Conservation (phyloP, 2,329 filamentous ascomycete genomes). For the Lachnum nothofagi region DNA sequence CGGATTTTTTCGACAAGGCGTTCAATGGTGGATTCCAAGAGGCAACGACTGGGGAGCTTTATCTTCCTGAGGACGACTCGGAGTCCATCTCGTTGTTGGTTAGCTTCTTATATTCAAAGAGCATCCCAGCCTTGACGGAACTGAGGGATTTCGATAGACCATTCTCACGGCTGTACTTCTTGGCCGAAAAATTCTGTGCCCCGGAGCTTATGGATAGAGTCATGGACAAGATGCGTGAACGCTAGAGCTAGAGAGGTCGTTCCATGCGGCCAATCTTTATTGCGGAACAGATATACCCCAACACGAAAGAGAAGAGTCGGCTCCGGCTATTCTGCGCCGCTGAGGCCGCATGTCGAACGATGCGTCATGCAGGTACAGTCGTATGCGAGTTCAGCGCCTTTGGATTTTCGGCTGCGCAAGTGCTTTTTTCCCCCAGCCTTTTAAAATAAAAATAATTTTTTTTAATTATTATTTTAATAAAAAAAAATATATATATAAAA, state of each 20-base stretch:
- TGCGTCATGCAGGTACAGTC: too few relatives aligned
- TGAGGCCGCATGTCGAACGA: not conserved
- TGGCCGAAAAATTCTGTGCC: conserved; percentile 7
- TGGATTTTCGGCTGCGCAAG: too few relatives aligned
- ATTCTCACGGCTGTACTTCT: not conserved
- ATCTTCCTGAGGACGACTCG: conserved; percentile 10
- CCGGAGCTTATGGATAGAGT: conserved; percentile 1
- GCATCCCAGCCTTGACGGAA: too few relatives aligned
- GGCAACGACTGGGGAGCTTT: not conserved
- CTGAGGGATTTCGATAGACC: not conserved
- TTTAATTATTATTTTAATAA: too few relatives aligned
- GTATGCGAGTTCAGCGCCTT: too few relatives aligned
- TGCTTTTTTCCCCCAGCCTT: too few relatives aligned
- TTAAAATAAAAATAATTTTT: too few relatives aligned
- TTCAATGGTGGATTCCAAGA: conserved; percentile 6
- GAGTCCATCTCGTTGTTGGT: not conserved
- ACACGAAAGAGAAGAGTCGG: not conserved
- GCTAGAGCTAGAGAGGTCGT: too few relatives aligned
- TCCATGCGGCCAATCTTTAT: too few relatives aligned
- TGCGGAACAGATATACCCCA: not conserved
- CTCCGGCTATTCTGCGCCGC: not conserved
- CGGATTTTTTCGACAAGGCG: conserved; percentile 10
- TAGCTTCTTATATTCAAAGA: not conserved
- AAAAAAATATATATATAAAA: too few relatives aligned
- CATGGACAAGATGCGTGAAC: not conserved